Base-by-base conservation (phyloP, 345 rosid species). In the Ailanthus altissimus region DNA sequence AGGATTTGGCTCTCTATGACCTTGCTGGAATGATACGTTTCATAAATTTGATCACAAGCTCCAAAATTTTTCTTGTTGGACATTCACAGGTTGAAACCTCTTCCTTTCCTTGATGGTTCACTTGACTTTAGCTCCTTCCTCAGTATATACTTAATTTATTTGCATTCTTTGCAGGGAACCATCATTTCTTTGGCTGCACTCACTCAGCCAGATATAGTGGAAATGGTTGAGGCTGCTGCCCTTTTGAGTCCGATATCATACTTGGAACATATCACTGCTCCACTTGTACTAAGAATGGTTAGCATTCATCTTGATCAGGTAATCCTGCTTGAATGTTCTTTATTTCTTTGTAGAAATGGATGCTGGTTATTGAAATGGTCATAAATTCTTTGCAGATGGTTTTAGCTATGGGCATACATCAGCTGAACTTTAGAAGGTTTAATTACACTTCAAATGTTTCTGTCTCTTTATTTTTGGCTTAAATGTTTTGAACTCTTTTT, bases 141-240 rank as follows among this genome's bases (percentile, higher is more conserved):
- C 4, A 32, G 62, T n/a, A 20, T 40, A 46, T 57, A 5, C 73
- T 81, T 76, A 65, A 5, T 46, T 72, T 61, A 26, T 70, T 54
- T 58, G 46, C 59, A 51, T 78, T 72, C 57, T 62, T 61, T 53
- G 49, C 47, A 95, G 99, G 98, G 98, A 51, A 93, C 99, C 42
- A 92, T 93, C 78, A 93, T 95, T 90, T 87, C 97, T 65, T 84
- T 92, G 67, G 97, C 97, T 78, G 99, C 98, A 76, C 88, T 95
- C 81, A 89, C 94, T 66, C 92, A 88, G 78, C 90, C 92, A 10
- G 85, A 83, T 63, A 77, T 95, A 25, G 90, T 77, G 6, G 88
- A 90, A 78, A 89, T 89, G 97, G 92, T 95, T 75, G 94, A 89
- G 85, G 99, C 98, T 79, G 99, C 94, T 78, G 97, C 98, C 15